phyloP scores from a whole-genome alignment of 495 filamentous ascomycete genomes.

The Neurospora sublineolata region DNA sequence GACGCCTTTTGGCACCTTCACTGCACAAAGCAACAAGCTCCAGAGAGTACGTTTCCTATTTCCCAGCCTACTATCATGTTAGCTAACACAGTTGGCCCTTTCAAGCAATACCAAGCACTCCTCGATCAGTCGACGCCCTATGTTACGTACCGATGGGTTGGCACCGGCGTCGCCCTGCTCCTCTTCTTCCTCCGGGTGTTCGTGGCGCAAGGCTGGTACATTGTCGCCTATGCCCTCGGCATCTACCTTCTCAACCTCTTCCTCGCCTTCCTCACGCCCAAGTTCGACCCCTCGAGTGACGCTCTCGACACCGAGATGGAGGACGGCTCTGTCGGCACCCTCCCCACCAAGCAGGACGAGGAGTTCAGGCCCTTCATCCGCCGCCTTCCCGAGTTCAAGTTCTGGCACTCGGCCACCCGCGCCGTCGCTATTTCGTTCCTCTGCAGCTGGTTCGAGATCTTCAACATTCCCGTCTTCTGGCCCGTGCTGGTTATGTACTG shows the following conservation, averaged over 20 bases:
- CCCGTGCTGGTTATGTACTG: slow-evolving; percentile 96
- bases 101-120: slow-evolving; percentile 90
- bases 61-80: slow-evolving; percentile 1
- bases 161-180: slow-evolving; percentile 60
- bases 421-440: slow-evolving; percentile 74
- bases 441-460: slow-evolving; percentile 86
- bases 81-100: not conserved
- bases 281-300: slow-evolving; percentile 96
- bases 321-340: slow-evolving; percentile 64
- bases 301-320: slow-evolving; percentile 87
- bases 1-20: slow-evolving; percentile 22
- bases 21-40: slow-evolving; percentile 23
- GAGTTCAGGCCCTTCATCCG: slow-evolving; percentile 97
- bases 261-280: slow-evolving; percentile 95
- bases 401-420: slow-evolving; percentile 91
- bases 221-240: slow-evolving; percentile 93
- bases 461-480: slow-evolving; percentile 98
- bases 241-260: slow-evolving; percentile 99
- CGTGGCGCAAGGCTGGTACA: slow-evolving; percentile 94
- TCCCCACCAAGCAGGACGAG: slow-evolving; percentile 90
- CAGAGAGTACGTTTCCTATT: slow-evolving; percentile 26
- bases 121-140: slow-evolving; percentile 88
- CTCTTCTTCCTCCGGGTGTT: slow-evolving; percentile 84
- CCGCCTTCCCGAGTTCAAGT: slow-evolving; percentile 96
- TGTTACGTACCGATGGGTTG: slow-evolving; percentile 76